Evolutionary conservation across 1,284 basidiomycete species (phyloP), one percentile per base, ranked within the genome.

Genomic region (Naganishia liquefaciens): DNA sequence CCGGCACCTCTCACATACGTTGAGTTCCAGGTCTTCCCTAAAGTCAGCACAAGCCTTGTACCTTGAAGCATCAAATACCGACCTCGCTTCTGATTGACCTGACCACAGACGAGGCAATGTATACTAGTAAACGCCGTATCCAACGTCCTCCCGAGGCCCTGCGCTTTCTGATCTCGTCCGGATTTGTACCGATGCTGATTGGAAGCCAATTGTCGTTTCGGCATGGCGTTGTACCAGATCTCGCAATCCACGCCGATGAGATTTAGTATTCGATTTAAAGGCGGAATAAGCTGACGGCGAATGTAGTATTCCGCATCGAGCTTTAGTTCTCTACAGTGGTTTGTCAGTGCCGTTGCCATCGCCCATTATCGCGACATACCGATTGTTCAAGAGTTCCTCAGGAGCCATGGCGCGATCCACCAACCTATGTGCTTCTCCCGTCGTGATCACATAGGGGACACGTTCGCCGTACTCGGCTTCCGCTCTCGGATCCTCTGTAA

Each of bases 221-320:
- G 90, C 90, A 96, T 93, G 50, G 89, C 87, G 64, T 88, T 84
- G 73, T 87, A 97, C 96, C 96, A 99, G 37, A 82, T 80, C 60
- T 85, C 84, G 39, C 97, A 88, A 72, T 97, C 90, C 4, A 89
- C 92, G 6, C 96, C 95, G 37, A 95, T 83, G 28, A 98, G 85
- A 72, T 90, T 93, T 81, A 98, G 93, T 50, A 99, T 87, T 42
- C 95, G 84, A 66, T 89, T 88, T 65, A 99, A 76, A 0, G 95
- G 93, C 4, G 92, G 92, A 57, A 98, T 90, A 54, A 99, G 83
- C 21, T 93, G 87, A 54, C 86, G 83, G 1, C 85, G 85, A 71
- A 99, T 96, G 76, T 99, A 98, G 79, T 98, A 97, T n/a, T 83
- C 77, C 3, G 87, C 87, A 74, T 96, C 91, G 28, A 95, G 82